Base-by-base conservation (phyloP, 73 alveolate species). In the Tetrahymena elliotti region DNA sequence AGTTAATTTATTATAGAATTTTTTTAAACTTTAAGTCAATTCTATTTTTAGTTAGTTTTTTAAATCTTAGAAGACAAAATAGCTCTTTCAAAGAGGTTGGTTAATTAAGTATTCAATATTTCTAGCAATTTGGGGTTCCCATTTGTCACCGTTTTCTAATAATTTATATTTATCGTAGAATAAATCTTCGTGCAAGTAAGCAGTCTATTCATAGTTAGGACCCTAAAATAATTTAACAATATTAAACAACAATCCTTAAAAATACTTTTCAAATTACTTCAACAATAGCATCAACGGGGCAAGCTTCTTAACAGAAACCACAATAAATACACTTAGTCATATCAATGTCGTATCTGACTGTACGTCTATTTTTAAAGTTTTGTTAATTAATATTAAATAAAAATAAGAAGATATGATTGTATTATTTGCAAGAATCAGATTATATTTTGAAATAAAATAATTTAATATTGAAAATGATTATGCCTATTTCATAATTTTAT, bases 221-320 rank as follows among this genome's bases (percentile, higher is more conserved):
- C 98, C 97, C 97, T 96, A 82, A 27, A 3, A 35, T 16, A 27
- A 33, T 36, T 22, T 7, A 24, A 68, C 12, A 27, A 27, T 27
- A 68, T 22, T 27, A 68, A 68, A 68, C 33, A 22, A 2, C 16
- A 24, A 68, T 4, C 36, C n/a, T n/a, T n/a, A 27, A 68, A 24
- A 4, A 31, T 13, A 4, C 34, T 10, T 84, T 52, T 36, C 92
- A 0, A 34, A 93, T 93, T 38, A 97, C 98, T 84, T 97, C 99
- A 20, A 98, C 99, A 93, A 98, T 98, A 13, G 99, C 99, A 96
- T 98, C 99, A 36, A 98, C 99, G 34, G 99, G 99, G 97, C 99
- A 98, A 38, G 99, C 99, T 93, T 98, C 99, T 93, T 97, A 96
- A 47, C 99, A 98, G 94, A 97, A 96, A 40, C 99, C 99, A 96